Evolutionary conservation across 208 protist species (phyloP).

Genomic region (Acanthamoeba culbertsoni): DNA sequence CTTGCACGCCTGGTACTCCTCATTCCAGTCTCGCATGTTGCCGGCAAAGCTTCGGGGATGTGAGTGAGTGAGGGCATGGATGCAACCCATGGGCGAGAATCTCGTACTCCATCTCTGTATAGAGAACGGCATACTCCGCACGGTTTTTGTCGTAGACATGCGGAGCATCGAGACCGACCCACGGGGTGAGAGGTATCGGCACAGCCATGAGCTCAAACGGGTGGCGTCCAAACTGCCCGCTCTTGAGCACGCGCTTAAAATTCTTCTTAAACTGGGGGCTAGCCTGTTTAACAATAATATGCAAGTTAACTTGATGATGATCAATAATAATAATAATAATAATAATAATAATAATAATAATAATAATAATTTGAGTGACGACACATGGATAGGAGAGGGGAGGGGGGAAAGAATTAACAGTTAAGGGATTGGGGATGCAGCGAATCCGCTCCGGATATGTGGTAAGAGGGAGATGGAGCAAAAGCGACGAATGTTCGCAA

Average conservation of each 20-base stretch:
- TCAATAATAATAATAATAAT: too few species aligned
- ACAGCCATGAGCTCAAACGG: conserved; percentile 64
- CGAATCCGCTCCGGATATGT: too few species aligned
- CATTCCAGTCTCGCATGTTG: conserved; percentile 79
- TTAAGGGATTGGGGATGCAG: too few species aligned
- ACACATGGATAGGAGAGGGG: too few species aligned
- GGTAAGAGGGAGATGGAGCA: too few species aligned
- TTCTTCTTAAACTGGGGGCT: conserved; percentile 32
- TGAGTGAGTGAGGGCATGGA: background rate
- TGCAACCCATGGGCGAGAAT: background rate
- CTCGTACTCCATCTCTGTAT: background rate
- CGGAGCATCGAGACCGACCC: background rate
- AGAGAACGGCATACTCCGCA: conserved; percentile 25
- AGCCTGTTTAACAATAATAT: background rate
- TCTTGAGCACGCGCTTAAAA: conserved; percentile 36
- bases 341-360: too few species aligned
- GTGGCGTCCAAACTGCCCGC: conserved; percentile 13
- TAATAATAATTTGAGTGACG: too few species aligned
- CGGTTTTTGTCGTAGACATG: conserved; percentile 42
- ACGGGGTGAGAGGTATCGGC: conserved; percentile 25
- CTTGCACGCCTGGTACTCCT: conserved; percentile 71
- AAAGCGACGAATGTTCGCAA: too few species aligned
- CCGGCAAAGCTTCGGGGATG: background rate
- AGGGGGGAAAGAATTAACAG: too few species aligned
- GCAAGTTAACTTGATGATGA: too few species aligned